Evolutionary conservation across 2,329 filamentous ascomycete genomes (phyloP).

Genomic region (Lachnellula subtilissima): DNA sequence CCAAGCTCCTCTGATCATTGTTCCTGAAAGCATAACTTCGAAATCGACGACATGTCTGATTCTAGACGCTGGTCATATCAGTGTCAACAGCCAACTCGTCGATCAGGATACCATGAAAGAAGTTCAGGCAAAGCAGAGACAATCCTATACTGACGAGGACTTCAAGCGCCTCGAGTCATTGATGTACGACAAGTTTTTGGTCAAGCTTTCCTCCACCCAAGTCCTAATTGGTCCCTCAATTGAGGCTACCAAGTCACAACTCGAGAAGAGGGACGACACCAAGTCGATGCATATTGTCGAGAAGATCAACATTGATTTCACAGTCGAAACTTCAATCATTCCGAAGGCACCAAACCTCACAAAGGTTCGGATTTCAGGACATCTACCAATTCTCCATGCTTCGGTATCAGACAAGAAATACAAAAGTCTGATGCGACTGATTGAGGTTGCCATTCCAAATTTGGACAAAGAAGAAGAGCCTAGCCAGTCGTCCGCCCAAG

Average conservation of each 20-base stretch:
- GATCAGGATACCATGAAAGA: constrained; percentile 86
- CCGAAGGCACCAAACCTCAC: constrained; percentile 92
- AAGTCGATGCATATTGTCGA: constrained; percentile 87
- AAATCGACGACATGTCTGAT: constrained; percentile 83
- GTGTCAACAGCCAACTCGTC: constrained; percentile 88
- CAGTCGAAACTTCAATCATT: constrained; percentile 94
- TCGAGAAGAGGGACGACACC: constrained; percentile 61
- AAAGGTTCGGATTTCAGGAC: constrained; percentile 84
- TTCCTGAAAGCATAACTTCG: constrained; percentile 86
- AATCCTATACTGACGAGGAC: constrained; percentile 83
- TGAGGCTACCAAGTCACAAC: constrained; percentile 78
- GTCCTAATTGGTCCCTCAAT: constrained; percentile 92
- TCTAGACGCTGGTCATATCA: constrained; percentile 91
- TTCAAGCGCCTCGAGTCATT: constrained; percentile 81
- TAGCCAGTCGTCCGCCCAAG: constrained; percentile 1
- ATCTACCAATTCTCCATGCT: constrained; percentile 86
- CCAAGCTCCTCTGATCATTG: constrained; percentile 91
- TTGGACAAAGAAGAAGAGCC: constrained; percentile 52
- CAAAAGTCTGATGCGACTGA: constrained; percentile 92
- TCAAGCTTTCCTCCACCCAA: constrained; percentile 92
- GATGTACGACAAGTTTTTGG: constrained; percentile 96
- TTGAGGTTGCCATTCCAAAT: constrained; percentile 90
- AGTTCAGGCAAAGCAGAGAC: constrained; percentile 84
- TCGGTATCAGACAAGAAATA: constrained; percentile 94
- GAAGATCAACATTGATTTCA: constrained; percentile 94